Evolutionary conservation across 1,139 yeast species (phyloP).

Genomic region (Nakaseomyces uthaithaninus): DNA sequence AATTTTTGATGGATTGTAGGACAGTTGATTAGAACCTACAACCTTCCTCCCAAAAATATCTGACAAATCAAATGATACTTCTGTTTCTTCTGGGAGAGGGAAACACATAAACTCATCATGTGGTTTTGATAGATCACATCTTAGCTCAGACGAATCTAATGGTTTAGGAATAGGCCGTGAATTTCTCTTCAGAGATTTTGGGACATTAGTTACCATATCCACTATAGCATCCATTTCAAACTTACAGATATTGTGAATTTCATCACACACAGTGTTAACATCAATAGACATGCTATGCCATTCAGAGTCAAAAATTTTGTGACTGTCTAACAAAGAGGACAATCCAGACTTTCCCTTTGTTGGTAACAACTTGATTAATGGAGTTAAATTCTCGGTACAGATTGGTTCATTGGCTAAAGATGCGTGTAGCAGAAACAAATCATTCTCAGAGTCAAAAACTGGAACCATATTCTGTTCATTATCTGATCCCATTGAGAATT

Average conservation of each 20-base stretch:
- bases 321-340: constrained; percentile 85
- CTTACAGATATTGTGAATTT: constrained; percentile 35
- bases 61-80: constrained; percentile 47
- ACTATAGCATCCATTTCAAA: constrained; percentile 62
- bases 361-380: constrained; percentile 81
- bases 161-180: constrained; percentile 78
- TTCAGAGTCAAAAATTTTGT: constrained; percentile 82
- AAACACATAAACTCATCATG: constrained; percentile 64
- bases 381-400: constrained; percentile 95
- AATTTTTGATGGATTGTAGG: constrained; percentile 36
- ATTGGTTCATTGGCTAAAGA: constrained; percentile 93
- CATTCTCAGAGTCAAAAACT: constrained; percentile 25
- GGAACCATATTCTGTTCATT: constrained; percentile 22
- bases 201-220: constrained; percentile 65
- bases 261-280: constrained; percentile 51
- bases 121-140: constrained; percentile 61
- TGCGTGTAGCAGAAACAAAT: constrained; percentile 61
- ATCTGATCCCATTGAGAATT: constrained; percentile 21
- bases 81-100: constrained; percentile 54
- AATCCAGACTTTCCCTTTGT: constrained; percentile 90
- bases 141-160: constrained; percentile 51
- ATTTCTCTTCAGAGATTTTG: constrained; percentile 53
- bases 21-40: constrained; percentile 54
- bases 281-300: constrained; percentile 96
- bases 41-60: constrained; percentile 64